phyloP scores from a whole-genome alignment of 352 stramenopile genomes.

The Phytophthora pseudosyringae region DNA sequence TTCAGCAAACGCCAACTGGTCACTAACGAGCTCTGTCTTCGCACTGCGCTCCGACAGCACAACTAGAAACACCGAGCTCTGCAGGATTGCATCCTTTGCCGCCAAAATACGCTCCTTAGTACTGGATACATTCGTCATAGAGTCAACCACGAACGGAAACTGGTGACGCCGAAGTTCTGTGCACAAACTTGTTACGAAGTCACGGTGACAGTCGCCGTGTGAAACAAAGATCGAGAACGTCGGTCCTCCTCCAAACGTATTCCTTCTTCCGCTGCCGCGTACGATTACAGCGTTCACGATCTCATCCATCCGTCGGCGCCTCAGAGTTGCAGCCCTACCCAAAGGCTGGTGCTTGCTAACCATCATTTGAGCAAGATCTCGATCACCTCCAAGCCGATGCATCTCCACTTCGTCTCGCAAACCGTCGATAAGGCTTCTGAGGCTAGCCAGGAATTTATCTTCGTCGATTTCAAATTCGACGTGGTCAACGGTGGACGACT shows the following conservation, averaged over 20 bases:
- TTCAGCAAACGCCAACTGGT: constrained; percentile 84
- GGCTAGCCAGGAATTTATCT: constrained; percentile 65
- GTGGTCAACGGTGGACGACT: constrained; percentile 23
- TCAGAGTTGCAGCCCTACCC: constrained; percentile 26
- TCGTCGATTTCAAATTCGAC: constrained; percentile 68
- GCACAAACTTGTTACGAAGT: constrained; percentile 70
- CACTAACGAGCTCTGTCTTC: constrained; percentile 82
- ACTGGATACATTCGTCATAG: constrained; percentile 72
- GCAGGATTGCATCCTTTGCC: constrained; percentile 80
- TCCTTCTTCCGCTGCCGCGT: constrained; percentile 30
- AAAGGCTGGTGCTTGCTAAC: constrained; percentile 25
- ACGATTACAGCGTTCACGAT: constrained; percentile 66
- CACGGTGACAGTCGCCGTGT: constrained; percentile 74
- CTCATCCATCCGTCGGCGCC: constrained; percentile 47
- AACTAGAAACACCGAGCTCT: constrained; percentile 73
- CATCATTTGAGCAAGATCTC: constrained; percentile 18
- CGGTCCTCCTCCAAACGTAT: constrained; percentile 29
- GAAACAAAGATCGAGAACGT: constrained; percentile 75
- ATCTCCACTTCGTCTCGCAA: constrained; percentile 81
- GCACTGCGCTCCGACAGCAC: constrained; percentile 78
- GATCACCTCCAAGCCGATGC: constrained; percentile 49
- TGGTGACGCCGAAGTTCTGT: constrained; percentile 57
- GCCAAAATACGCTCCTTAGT: constrained; percentile 79
- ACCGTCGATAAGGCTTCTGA: constrained; percentile 75
- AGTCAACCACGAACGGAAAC: constrained; percentile 63